Evolutionary conservation across 805 yeast species (phyloP).

Genomic region (Zygoascus flipseniorum): DNA sequence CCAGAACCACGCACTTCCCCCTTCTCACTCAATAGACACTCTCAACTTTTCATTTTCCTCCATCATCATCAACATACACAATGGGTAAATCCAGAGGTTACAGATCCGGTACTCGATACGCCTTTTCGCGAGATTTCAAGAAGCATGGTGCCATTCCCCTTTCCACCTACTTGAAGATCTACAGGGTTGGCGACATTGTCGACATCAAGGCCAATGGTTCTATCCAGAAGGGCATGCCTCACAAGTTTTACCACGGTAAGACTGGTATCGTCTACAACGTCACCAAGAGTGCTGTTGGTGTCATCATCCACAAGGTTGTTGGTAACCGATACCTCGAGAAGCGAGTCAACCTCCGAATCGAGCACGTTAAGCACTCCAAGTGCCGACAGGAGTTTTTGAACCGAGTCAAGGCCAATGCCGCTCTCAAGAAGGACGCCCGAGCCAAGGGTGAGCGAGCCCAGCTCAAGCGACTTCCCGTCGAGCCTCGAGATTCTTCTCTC

Average conservation of each 20-base stretch:
- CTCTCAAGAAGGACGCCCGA: slow-evolving; percentile 88
- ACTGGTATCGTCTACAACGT: slow-evolving; percentile 99
- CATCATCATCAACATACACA: slow-evolving; percentile 18
- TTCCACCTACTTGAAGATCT: slow-evolving; percentile 94
- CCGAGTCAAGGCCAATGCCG: slow-evolving; percentile 97
- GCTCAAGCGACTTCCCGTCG: slow-evolving; percentile 97
- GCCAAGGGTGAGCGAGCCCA: slow-evolving; percentile 81
- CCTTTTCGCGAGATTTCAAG: slow-evolving; percentile 99
- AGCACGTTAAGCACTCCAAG: slow-evolving; percentile 99
- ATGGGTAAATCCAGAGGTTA: slow-evolving; percentile 80
- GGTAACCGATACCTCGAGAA: slow-evolving; percentile 99
- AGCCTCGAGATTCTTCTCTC: slow-evolving; percentile 89
- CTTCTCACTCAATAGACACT: slow-evolving; percentile 1
- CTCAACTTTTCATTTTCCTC: slow-evolving; percentile 1
- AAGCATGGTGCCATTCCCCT: slow-evolving; percentile 90
- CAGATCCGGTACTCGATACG: slow-evolving; percentile 99
- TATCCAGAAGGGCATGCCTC: slow-evolving; percentile 99
- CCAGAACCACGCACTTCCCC: slow-evolving; percentile 1
- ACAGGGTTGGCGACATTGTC: slow-evolving; percentile 99
- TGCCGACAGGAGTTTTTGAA: slow-evolving; percentile 98
- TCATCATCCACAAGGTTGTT: slow-evolving; percentile 95
- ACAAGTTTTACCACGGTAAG: slow-evolving; percentile 99
- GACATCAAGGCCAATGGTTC: slow-evolving; percentile 99
- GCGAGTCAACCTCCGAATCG: slow-evolving; percentile 97
- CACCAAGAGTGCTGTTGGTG: slow-evolving; percentile 98